These are phyloP conservation scores for Filosporella fistucella DNA, from an alignment of 495 filamentous ascomycete species.

Conservation along the genomic window DNA sequence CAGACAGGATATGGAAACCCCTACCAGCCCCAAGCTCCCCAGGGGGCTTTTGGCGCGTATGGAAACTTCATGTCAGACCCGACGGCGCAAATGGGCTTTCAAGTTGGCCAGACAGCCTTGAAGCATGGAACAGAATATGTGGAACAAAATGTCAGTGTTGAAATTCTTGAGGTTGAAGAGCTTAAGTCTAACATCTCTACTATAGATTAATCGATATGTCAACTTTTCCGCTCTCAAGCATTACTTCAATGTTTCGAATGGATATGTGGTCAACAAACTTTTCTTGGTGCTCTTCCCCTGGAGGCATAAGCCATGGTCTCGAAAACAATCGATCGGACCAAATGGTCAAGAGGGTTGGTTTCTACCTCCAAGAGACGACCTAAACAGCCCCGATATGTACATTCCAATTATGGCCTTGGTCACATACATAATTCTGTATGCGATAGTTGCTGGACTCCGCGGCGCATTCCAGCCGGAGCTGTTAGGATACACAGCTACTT, in stretches of 20 bases:
- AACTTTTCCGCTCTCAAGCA: constrained; percentile 90
- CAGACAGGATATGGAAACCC: constrained; percentile 72
- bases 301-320: constrained; percentile 95
- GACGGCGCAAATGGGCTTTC: constrained; percentile 93
- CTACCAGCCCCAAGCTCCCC: constrained; percentile 56
- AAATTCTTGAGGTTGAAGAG: background rate
- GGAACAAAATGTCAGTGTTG: constrained; percentile 72
- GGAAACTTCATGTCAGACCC: constrained; percentile 92
- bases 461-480: constrained; percentile 93
- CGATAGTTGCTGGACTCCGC: constrained; percentile 83
- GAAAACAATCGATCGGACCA: constrained; percentile 58
- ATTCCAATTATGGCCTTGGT: constrained; percentile 93
- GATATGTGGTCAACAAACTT: constrained; percentile 79
- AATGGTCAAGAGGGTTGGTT: constrained; percentile 78
- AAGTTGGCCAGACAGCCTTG: constrained; percentile 88
- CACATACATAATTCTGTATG: constrained; percentile 92
- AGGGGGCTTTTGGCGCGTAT: constrained; percentile 56
- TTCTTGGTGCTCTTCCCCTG: constrained; percentile 93
- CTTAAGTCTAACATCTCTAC: constrained; percentile 1
- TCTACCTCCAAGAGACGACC: constrained; percentile 90
- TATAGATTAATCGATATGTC: constrained; percentile 90
- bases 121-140: constrained; percentile 85
- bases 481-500: constrained; percentile 81
- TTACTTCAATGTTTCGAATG: constrained; percentile 96
- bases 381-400: constrained; percentile 99